Percentiles rank a stretch among this genome's conserved stretches.
phyloP scores from a whole-genome alignment of 371 early-diverging fungal species.

The Scutellospora calospora region DNA sequence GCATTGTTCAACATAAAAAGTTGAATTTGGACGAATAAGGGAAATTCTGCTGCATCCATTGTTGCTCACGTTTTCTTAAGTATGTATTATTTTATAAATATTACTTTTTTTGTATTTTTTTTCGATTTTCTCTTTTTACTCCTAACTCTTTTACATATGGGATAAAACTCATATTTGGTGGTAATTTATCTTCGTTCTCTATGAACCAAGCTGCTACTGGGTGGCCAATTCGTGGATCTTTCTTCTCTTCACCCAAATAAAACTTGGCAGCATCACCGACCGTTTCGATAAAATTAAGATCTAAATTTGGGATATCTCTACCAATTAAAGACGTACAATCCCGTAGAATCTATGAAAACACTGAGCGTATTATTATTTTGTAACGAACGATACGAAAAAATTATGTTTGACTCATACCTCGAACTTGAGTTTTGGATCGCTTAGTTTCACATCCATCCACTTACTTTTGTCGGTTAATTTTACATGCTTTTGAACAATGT shows the following conservation, averaged over 20 bases:
- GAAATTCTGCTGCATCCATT: neutral
- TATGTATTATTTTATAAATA: too few species aligned
- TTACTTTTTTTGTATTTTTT: conserved; percentile 6
- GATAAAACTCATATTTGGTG: conserved; percentile 58
- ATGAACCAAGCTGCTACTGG: conserved; percentile 56
- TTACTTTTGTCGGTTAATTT: too few species aligned
- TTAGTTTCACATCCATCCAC: too few species aligned
- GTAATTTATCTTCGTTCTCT: conserved; percentile 48
- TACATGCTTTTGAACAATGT: too few species aligned
- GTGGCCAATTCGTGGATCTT: conserved; percentile 52
- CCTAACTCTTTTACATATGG: conserved; percentile 51
- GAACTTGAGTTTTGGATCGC: too few species aligned
- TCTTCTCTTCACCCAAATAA: conserved; percentile 44
- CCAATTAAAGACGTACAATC: conserved; percentile 30
- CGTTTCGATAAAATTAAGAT: conserved; percentile 57
- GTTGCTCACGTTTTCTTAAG: neutral
- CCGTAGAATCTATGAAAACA: conserved; percentile 36
- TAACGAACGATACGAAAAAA: too few species aligned
- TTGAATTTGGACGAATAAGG: conserved; percentile 6
- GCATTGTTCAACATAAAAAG: neutral
- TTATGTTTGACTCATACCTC: too few species aligned
- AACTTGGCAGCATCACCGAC: conserved; percentile 54
- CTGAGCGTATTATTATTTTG: too few species aligned
- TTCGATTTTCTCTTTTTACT: conserved; percentile 30
- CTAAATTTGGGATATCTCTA: conserved; percentile 48